Evolutionary conservation across 78 protist species (phyloP).

Genomic region (Carpediemonas membranifera): DNA sequence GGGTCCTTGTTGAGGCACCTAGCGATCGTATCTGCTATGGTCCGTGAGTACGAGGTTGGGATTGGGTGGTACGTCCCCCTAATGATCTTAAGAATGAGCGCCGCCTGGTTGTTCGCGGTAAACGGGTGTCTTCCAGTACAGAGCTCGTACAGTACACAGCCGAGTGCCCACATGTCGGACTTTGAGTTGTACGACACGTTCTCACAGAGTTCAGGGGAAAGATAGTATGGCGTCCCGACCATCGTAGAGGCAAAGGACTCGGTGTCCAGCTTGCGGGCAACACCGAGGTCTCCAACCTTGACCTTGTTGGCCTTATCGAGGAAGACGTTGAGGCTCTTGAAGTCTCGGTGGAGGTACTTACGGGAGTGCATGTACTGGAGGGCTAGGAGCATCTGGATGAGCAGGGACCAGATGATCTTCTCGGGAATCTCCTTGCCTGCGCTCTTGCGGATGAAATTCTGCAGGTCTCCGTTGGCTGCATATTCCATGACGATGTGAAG

Average conservation of each 20-base stretch:
- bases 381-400: constrained; percentile 10
- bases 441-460: neutral
- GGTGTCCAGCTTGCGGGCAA: neutral
- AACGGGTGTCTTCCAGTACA: neutral
- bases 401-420: neutral
- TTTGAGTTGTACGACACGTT: neutral
- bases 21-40: neutral
- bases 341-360: constrained; percentile 33
- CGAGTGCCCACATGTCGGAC: neutral
- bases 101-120: neutral
- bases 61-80: neutral
- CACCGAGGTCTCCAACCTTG: constrained; percentile 9
- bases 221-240: constrained; percentile 11
- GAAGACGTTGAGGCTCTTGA: constrained; percentile 7
- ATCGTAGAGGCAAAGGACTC: neutral
- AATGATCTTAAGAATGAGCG: neutral
- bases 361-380: constrained; percentile 15
- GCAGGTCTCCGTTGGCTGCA: neutral
- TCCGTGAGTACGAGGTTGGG: neutral
- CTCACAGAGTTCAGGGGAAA: neutral
- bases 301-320: neutral
- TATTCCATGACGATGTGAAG: constrained; percentile 10
- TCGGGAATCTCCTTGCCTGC: constrained; percentile 2
- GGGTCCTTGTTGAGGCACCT: neutral
- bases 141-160: neutral